phyloP scores from a whole-genome alignment of 2,329 filamentous ascomycete genomes.

The Diaporthe nobilis region DNA sequence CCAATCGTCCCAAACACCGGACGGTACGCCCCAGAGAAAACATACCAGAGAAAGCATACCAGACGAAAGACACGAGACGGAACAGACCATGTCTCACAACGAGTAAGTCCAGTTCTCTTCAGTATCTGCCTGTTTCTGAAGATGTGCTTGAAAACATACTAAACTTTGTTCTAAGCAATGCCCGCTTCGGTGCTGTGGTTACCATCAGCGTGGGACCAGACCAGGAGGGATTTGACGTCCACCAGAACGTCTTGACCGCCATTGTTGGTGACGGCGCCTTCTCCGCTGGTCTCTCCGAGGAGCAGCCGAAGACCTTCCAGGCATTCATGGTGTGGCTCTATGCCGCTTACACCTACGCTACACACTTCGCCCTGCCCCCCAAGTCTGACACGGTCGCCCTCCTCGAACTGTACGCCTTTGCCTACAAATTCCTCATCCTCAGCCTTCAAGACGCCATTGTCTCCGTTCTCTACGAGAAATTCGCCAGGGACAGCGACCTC shows the following conservation, averaged over 20 bases:
- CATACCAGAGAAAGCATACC: background rate
- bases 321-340: slow-evolving; percentile 52
- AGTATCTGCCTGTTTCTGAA: too few species aligned
- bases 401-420: slow-evolving; percentile 16
- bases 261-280: background rate
- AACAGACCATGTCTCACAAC: background rate
- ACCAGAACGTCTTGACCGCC: background rate
- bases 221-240: background rate
- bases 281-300: slow-evolving; percentile 47
- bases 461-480: background rate
- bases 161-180: background rate
- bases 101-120: background rate
- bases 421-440: background rate
- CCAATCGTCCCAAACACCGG: background rate
- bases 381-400: background rate
- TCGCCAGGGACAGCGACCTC: background rate
- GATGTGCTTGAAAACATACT: background rate
- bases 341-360: slow-evolving; percentile 16
- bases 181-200: background rate
- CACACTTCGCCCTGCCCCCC: background rate
- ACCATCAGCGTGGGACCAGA: slow-evolving; percentile 4
- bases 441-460: background rate
- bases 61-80: background rate
- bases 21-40: background rate
- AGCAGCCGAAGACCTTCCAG: slow-evolving; percentile 47